phyloP scores from a whole-genome alignment of 345 rosid species.

The Salix koriyanagi region DNA sequence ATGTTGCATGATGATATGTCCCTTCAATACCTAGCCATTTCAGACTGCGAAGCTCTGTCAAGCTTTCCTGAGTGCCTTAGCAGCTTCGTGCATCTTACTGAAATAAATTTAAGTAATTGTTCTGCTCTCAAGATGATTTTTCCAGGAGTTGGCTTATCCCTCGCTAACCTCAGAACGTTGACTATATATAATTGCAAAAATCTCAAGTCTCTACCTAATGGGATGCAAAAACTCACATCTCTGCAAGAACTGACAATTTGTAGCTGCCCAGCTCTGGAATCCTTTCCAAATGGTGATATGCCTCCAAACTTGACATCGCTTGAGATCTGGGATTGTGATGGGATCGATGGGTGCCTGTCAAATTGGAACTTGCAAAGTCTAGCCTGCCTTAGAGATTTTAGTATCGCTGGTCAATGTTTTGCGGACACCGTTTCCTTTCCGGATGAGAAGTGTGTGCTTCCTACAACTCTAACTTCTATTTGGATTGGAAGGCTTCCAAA shows the following conservation, averaged over 20 bases:
- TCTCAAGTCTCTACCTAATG: conserved; percentile 15
- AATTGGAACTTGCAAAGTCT: conserved; percentile 20
- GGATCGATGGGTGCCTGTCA: conserved; percentile 4
- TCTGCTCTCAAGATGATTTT: neutral
- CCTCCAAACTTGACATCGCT: conserved; percentile 17
- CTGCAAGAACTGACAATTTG: conserved; percentile 7
- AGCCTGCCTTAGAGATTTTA: conserved; percentile 14
- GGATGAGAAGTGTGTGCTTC: neutral
- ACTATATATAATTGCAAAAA: neutral
- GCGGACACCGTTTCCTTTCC: neutral
- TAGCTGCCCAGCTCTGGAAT: conserved; percentile 7
- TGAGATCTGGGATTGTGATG: conserved; percentile 8
- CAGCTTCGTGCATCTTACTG: conserved; percentile 7
- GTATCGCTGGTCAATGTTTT: conserved; percentile 9
- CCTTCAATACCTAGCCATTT: conserved; percentile 6
- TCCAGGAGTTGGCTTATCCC: neutral
- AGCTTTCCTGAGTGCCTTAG: neutral
- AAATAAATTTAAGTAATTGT: conserved; percentile 8
- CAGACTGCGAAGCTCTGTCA: neutral
- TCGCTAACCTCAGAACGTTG: neutral
- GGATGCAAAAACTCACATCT: conserved; percentile 7
- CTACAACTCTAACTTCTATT: neutral
- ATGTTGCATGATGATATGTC: conserved; percentile 12
- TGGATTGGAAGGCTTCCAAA: neutral
- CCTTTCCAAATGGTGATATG: conserved; percentile 14